A percentile compares a stretch with the other conserved stretches of the same genome.
Conservation (phyloP, 805 yeast species). For the Kazachstania martiniae region DNA sequence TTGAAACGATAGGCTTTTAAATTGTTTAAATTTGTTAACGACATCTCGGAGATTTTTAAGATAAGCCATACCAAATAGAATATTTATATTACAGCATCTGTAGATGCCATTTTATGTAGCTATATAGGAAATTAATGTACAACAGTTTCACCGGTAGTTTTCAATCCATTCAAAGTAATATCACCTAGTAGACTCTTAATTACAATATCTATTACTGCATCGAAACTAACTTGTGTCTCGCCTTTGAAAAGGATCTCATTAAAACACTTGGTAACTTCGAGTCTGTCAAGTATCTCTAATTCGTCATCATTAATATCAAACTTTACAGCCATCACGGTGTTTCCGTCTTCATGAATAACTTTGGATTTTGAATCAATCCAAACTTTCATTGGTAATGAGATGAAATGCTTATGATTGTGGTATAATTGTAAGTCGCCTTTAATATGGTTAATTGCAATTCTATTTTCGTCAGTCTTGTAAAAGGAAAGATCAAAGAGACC, state of each 20-base stretch:
- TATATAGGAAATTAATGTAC: slow-evolving; percentile 10
- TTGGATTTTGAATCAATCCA: slow-evolving; percentile 38
- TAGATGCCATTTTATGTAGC: too few relatives aligned
- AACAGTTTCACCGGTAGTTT: slow-evolving; percentile 19
- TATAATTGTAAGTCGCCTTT: slow-evolving; percentile 34
- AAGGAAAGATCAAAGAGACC: slow-evolving; percentile 26
- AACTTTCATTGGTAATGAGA: slow-evolving; percentile 32
- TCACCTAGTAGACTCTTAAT: slow-evolving; percentile 19
- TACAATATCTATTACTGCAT: slow-evolving; percentile 17
- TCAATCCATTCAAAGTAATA: slow-evolving; percentile 17
- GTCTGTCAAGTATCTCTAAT: slow-evolving; percentile 32
- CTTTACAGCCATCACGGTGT: slow-evolving; percentile 26
- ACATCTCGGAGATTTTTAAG: too few relatives aligned
- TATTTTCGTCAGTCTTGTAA: slow-evolving; percentile 16
- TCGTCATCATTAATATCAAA: slow-evolving; percentile 34
- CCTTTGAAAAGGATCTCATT: slow-evolving; percentile 34
- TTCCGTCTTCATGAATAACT: slow-evolving; percentile 13
- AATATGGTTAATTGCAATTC: slow-evolving; percentile 27
- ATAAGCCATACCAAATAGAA: too few relatives aligned
- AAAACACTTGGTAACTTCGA: slow-evolving; percentile 34
- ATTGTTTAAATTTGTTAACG: too few relatives aligned
- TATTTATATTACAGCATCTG: too few relatives aligned
- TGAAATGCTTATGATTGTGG: slow-evolving; percentile 33
- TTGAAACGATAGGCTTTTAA: too few relatives aligned
- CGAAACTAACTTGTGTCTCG: slow-evolving; percentile 21